Conservation (phyloP, 2,329 filamentous ascomycete species). For the Sclerotiophoma versabilis region DNA sequence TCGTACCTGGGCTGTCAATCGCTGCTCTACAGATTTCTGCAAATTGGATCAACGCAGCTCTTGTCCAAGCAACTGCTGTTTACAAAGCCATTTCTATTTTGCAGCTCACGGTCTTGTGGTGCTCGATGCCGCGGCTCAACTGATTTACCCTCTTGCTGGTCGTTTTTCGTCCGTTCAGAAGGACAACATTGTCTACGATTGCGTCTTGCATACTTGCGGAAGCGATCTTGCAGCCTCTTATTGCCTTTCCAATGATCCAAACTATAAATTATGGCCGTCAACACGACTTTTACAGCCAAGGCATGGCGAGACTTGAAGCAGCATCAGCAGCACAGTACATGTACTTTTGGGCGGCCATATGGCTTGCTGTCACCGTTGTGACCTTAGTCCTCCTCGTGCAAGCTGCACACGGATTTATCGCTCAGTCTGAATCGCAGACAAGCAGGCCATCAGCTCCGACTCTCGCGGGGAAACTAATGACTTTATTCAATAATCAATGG, state of each 20-base stretch:
- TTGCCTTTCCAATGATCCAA: slow-evolving; percentile 30
- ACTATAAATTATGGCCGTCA: slow-evolving; percentile 37
- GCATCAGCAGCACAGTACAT: slow-evolving; percentile 31
- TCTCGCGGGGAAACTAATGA: slow-evolving; percentile 3
- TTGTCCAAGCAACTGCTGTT: slow-evolving; percentile 30
- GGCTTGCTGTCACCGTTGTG: slow-evolving; percentile 29
- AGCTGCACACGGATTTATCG: neutral
- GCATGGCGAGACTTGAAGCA: slow-evolving; percentile 21
- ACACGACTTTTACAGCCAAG: slow-evolving; percentile 37
- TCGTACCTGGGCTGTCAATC: slow-evolving; percentile 27
- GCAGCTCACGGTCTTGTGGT: slow-evolving; percentile 41
- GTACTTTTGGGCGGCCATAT: slow-evolving; percentile 41
- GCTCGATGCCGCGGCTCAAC: slow-evolving; percentile 39
- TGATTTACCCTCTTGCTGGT: slow-evolving; percentile 32
- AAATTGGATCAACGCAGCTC: slow-evolving; percentile 29
- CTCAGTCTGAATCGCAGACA: slow-evolving; percentile 1
- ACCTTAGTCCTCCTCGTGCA: slow-evolving; percentile 12
- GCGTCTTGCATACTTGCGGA: slow-evolving; percentile 34
- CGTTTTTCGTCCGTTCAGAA: slow-evolving; percentile 18
- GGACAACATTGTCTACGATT: slow-evolving; percentile 17
- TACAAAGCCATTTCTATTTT: slow-evolving; percentile 31
- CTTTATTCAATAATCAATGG: slow-evolving; percentile 5
- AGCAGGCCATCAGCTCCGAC: slow-evolving; percentile 8
- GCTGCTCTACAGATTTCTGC: slow-evolving; percentile 32
- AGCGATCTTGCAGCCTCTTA: slow-evolving; percentile 34